phyloP scores from a whole-genome alignment of 495 filamentous ascomycete genomes.

The Tuber borchii region DNA sequence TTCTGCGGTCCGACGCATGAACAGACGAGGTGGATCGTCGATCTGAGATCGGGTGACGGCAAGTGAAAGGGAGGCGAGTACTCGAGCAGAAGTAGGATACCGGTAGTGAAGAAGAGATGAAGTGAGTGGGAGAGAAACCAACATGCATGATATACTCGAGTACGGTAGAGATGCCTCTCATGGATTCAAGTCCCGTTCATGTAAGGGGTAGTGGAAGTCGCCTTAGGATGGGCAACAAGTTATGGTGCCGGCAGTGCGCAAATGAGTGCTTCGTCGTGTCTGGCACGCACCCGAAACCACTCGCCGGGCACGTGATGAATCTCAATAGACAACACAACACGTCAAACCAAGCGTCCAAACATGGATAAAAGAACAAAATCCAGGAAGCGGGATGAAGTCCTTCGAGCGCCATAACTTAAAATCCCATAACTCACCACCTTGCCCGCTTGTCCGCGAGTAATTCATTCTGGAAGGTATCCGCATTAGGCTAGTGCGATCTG shows the following conservation, averaged over 20 bases:
- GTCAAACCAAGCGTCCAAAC: neutral
- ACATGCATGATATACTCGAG: neutral
- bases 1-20: neutral
- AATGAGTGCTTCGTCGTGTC: neutral
- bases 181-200: neutral
- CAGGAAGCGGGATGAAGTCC: neutral
- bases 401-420: neutral
- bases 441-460: neutral
- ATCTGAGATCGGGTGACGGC: neutral
- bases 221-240: neutral
- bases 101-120: neutral
- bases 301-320: neutral
- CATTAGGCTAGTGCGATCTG: neutral
- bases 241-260: neutral
- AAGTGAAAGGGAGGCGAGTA: neutral
- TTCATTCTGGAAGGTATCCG: constrained; percentile 3
- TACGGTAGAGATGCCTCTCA: neutral
- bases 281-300: neutral
- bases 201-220: neutral
- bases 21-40: neutral
- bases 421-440: neutral
- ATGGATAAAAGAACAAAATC: neutral
- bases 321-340: neutral
- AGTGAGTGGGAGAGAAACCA: neutral
- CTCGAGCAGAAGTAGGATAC: neutral